Evolutionary conservation across 2,329 filamentous ascomycete species (phyloP), one percentile per base, ranked within the genome.

Genomic region (Epichloe glyceriae): DNA sequence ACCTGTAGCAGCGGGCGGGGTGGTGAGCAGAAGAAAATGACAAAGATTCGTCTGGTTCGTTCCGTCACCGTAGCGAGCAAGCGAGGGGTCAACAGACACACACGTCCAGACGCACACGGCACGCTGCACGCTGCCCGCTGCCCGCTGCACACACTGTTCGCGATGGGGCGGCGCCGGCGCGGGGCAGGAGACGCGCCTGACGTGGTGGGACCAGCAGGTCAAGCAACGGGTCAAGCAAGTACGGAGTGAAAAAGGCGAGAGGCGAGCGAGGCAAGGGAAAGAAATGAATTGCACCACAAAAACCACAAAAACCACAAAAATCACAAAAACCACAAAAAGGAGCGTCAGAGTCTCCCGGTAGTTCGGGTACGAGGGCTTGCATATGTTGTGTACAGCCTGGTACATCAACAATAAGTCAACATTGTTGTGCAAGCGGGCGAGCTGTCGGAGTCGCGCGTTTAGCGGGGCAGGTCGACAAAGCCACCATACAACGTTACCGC

Each of bases 21-120:
- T 47, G 50, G 41, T 47, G 45, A 51, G 20, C 33, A 34, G 38
- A 35, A 22, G 45, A 44, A 47, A 34, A 35, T 39, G 37, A 34
- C 38, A 30, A 33, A 30, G 22, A 19, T 14, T 30, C 14, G 11
- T 20, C n/a, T 38, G 45, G 35, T 38, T 47, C 19, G 35, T 48
- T 41, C n/a, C 22, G 46, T 41, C 35, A 15, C 46, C 22, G 38
- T 48, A 34, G 43, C 19, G 30, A 51, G 43, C 50, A 35, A 50
- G 50, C 50, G 50, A 46, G 47, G 47, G 50, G 50, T 52, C 42
- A 52, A 46, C 37, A 51, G 17, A 41, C 22, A 15, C 33, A 30
- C 20, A 17, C 20, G n/a, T n/a, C n/a, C n/a, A 20, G 22, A 17
- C 39, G 26, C 38, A 42, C 11, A 44, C 19, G 14, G 15, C 41